Percentiles rank a stretch among this genome's conserved stretches.
These are phyloP conservation scores for Senna tora DNA, from an alignment of 306 rosid species.

Conservation along the genomic window DNA sequence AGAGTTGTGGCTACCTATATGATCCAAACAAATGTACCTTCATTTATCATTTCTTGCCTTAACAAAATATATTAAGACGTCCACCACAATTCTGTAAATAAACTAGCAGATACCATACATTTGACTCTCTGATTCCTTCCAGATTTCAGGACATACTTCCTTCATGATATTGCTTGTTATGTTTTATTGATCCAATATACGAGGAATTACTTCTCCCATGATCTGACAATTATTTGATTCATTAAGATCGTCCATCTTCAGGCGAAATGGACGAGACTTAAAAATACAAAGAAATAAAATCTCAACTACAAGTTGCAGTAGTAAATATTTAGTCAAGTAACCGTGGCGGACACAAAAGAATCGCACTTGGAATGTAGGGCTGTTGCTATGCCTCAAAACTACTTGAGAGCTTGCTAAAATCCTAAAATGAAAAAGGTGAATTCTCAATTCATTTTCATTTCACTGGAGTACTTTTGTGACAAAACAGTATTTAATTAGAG, in stretches of 20 bases:
- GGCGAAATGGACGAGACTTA: not conserved
- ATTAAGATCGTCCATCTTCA: not conserved
- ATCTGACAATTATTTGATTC: not conserved
- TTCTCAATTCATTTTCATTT: constrained; percentile 27
- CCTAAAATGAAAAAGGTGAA: constrained; percentile 17
- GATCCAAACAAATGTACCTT: too few relatives aligned
- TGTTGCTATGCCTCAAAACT: not conserved
- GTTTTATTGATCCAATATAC: not conserved
- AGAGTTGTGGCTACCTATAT: too few relatives aligned
- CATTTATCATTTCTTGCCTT: too few relatives aligned
- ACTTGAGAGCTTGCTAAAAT: constrained; percentile 9
- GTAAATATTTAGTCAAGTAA: not conserved
- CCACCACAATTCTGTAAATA: too few relatives aligned
- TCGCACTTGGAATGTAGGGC: not conserved
- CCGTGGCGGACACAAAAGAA: not conserved
- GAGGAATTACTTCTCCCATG: not conserved
- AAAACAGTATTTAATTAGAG: not conserved
- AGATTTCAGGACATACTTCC: not conserved
- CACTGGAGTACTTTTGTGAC: not conserved
- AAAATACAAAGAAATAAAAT: not conserved
- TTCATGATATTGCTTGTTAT: not conserved
- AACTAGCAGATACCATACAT: not conserved
- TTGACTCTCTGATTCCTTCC: not conserved
- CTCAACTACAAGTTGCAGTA: not conserved
- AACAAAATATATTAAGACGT: too few relatives aligned